Evolutionary conservation across 257 asterid species (phyloP).

Genomic region (Solanum raphanifolium): DNA sequence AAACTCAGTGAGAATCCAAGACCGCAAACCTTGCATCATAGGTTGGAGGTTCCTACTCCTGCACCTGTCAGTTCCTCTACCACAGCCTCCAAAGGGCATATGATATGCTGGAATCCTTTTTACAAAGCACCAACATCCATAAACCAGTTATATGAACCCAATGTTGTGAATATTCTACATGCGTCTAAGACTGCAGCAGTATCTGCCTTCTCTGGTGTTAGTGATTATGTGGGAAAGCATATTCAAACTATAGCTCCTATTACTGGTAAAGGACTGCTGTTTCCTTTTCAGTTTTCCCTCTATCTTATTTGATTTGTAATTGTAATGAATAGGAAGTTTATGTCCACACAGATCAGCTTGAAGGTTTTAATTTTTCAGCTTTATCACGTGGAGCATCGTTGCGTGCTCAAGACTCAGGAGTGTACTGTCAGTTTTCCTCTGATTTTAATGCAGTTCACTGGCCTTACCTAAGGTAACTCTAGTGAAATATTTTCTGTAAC

Average conservation of each 20-base stretch:
- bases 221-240: conserved; percentile 14
- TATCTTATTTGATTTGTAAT: not conserved
- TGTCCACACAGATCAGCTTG: conserved; percentile 9
- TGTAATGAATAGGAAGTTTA: not conserved
- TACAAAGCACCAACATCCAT: conserved; percentile 6
- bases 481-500: not conserved
- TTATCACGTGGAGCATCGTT: conserved; percentile 21
- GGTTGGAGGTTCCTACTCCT: conserved; percentile 11
- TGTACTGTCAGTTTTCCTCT: not conserved
- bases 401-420: conserved; percentile 13
- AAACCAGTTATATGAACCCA: conserved; percentile 3
- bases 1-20: conserved; percentile 19
- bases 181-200: conserved; percentile 12
- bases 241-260: conserved; percentile 9
- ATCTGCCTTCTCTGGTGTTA: conserved; percentile 12
- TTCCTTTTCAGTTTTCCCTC: conserved; percentile 1
- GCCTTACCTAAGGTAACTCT: conserved; percentile 19
- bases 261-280: conserved; percentile 20
- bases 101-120: conserved; percentile 10
- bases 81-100: conserved; percentile 12
- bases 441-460: conserved; percentile 20
- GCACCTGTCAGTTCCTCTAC: conserved; percentile 12
- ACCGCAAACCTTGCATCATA: conserved; percentile 11
- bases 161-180: conserved; percentile 1
- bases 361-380: conserved; percentile 13